Evolutionary conservation across 2,329 filamentous ascomycete species (phyloP).

Genomic region (Alternaria consortialis): DNA sequence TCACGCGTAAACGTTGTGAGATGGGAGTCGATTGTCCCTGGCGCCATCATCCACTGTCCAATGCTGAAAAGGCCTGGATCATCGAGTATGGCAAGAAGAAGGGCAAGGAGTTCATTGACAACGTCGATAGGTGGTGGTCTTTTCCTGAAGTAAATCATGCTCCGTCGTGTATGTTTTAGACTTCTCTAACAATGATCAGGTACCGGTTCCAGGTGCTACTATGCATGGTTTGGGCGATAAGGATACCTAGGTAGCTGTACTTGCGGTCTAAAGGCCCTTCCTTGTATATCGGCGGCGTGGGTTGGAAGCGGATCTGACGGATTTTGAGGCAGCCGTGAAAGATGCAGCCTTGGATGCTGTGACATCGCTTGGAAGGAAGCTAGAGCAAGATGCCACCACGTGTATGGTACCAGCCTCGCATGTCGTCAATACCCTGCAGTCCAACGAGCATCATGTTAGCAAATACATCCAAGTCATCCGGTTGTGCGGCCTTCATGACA

Average conservation of each 20-base stretch:
- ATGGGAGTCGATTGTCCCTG: slow-evolving; percentile 20
- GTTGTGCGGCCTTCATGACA: slow-evolving; percentile 30
- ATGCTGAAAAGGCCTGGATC: slow-evolving; percentile 17
- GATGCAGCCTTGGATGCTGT: background rate
- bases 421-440: slow-evolving; percentile 40
- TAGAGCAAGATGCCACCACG: slow-evolving; percentile 26
- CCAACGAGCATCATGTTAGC: slow-evolving; percentile 40
- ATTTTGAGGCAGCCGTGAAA: background rate
- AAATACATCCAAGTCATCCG: slow-evolving; percentile 43
- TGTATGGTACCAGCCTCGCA: slow-evolving; percentile 41
- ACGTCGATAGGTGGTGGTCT: slow-evolving; percentile 1
- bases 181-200: background rate
- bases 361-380: background rate
- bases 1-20: slow-evolving; percentile 15
- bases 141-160: background rate
- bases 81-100: background rate
- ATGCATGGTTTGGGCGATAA: slow-evolving; percentile 6
- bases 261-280: background rate
- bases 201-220: slow-evolving; percentile 15
- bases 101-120: slow-evolving; percentile 11
- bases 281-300: background rate
- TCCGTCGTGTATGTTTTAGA: fast-evolving
- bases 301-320: background rate
- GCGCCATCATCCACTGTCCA: slow-evolving; percentile 23
- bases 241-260: background rate